phyloP scores from a whole-genome alignment of 352 stramenopile genomes.

The Aphanomyces invadans region DNA sequence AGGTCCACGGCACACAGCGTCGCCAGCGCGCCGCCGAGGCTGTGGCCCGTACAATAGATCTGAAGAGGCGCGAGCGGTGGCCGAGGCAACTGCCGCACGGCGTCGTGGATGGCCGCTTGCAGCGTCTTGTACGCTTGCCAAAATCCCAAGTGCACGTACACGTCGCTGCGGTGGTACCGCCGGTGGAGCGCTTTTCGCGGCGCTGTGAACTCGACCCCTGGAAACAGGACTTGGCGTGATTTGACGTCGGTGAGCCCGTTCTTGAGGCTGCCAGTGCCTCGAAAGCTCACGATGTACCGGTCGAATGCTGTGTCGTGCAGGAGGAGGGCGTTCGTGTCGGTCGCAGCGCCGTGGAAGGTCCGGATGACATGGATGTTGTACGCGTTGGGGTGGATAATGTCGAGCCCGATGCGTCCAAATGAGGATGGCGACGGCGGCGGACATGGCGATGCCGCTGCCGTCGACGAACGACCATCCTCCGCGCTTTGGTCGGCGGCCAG shows the following conservation, averaged over 20 bases:
- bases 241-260: constrained; percentile 20
- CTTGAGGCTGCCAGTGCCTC: constrained; percentile 22
- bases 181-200: background rate
- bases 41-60: constrained; percentile 14
- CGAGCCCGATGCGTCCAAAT: constrained; percentile 11
- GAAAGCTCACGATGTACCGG: constrained; percentile 22
- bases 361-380: background rate
- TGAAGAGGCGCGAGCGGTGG: background rate
- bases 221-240: constrained; percentile 15
- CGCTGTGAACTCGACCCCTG: background rate
- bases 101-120: background rate
- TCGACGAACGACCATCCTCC: too few species aligned
- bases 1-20: constrained; percentile 15
- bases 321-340: constrained; percentile 17
- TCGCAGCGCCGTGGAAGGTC: constrained; percentile 8
- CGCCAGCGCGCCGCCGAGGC: constrained; percentile 15
- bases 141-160: constrained; percentile 22
- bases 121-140: constrained; percentile 16
- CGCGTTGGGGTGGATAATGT: background rate
- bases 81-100: background rate
- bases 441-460: too few species aligned
- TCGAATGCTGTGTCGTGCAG: background rate
- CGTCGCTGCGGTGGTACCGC: background rate
- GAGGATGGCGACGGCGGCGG: background rate
- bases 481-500: too few species aligned